Base-by-base conservation (phyloP, 2,329 filamentous ascomycete genomes). In the Aspergillus jensenii region DNA sequence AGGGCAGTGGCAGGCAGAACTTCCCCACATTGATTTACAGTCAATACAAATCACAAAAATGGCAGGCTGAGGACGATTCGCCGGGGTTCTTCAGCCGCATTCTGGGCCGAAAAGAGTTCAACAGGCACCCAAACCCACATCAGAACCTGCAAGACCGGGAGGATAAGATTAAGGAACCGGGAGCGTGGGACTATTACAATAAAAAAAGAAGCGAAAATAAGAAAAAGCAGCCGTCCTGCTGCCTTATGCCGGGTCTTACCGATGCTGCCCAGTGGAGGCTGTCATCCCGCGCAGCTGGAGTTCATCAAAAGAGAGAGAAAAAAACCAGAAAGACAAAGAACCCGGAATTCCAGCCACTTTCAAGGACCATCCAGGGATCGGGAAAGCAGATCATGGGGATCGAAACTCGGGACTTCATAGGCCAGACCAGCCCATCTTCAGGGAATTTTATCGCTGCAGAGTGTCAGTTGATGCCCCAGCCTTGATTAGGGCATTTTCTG, bases 161-260 rank as follows among this genome's bases (percentile, higher is more conserved):
- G 27, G 19, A 7, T 11, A 15, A 41, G 19, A 49, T 40, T 15
- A 15, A 41, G 48, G n/a, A 31, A 35, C 49, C 19, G 27, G 31
- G 9, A 17, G 17, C 23, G n/a, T n/a, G n/a, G 12, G 12, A 25
- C 23, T 21, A 48, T 35, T n/a, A 47, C 12, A 33, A 35, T 5
- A 48, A 25, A 33, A 14, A 7, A 54, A 15, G 19, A 46, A 39
- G 25, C 11, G 33, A 2, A 14, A 41, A 21, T 19, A 25, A 31
- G 40, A 21, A 17, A 37, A 37, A 17, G 19, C n/a, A 21, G 15
- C 15, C 12, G 43, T 23, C 21, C 52, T 58, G 58, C 55, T 56
- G 55, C 59, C 59, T 49, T 56, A 53, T 37, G 52, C 59, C 52
- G 58, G 47, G 40, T 51, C 55, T 60, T 58, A 39, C 58, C 58